phyloP scores from a whole-genome alignment of 495 filamentous ascomycete species.

The Trichoderma virens region DNA sequence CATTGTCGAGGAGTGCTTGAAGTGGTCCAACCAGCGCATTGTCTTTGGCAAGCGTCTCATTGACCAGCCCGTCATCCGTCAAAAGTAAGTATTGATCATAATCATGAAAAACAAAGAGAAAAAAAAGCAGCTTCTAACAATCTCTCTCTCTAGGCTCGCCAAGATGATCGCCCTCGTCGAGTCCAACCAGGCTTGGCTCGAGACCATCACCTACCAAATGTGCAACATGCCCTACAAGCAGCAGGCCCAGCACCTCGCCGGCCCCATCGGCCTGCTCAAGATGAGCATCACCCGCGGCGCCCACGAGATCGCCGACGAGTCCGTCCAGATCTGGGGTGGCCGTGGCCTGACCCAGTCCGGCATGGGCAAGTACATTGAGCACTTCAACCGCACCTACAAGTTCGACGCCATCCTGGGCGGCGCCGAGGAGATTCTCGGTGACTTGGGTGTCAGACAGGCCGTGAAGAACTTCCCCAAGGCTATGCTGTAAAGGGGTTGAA shows the following conservation, averaged over 20 bases:
- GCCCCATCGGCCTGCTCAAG: constrained; percentile 79
- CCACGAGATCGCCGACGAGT: constrained; percentile 74
- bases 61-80: constrained; percentile 78
- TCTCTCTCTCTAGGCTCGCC: constrained; percentile 44
- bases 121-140: constrained; percentile 6
- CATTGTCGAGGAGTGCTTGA: constrained; percentile 77
- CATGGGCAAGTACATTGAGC: constrained; percentile 75
- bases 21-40: constrained; percentile 84
- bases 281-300: constrained; percentile 66
- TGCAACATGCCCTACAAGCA: constrained; percentile 73
- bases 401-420: constrained; percentile 84
- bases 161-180: constrained; percentile 82
- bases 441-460: constrained; percentile 76
- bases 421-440: constrained; percentile 75
- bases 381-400: constrained; percentile 79
- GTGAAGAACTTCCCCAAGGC: constrained; percentile 77
- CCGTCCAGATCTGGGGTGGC: constrained; percentile 82
- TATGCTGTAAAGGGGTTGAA: constrained; percentile 48
- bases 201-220: constrained; percentile 80
- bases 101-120: constrained; percentile 1
- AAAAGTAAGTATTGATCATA: constrained; percentile 48
- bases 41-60: constrained; percentile 77
- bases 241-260: constrained; percentile 67
- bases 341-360: constrained; percentile 72
- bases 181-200: constrained; percentile 78